Evolutionary conservation across 208 protist genomes (phyloP).

Genomic region (Leishmania braziliensis): DNA sequence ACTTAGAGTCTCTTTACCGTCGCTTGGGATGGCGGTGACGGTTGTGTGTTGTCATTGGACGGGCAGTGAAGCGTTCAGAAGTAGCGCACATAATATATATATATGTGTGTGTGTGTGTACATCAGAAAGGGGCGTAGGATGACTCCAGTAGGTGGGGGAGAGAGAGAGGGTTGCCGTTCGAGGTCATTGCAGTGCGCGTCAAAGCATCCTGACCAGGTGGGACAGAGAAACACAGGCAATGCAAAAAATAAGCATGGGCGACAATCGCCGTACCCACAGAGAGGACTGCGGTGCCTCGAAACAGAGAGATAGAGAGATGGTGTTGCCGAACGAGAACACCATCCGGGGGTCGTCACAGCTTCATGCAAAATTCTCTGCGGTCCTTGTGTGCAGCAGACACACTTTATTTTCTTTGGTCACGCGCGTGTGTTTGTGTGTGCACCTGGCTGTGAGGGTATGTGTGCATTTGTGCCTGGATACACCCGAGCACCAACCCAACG

Average conservation of each 20-base stretch:
- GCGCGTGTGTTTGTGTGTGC: background rate
- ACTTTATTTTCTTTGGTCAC: background rate
- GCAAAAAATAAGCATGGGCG: background rate
- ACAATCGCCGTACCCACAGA: background rate
- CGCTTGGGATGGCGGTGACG: background rate
- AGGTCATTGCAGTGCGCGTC: background rate
- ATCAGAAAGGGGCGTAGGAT: background rate
- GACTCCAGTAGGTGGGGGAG: background rate
- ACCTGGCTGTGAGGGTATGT: background rate
- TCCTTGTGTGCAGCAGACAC: background rate
- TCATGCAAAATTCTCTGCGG: background rate
- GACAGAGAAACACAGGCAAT: background rate
- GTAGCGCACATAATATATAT: background rate
- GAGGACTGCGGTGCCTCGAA: background rate
- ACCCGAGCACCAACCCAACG: background rate
- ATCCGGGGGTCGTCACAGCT: background rate
- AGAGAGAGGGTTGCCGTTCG: background rate
- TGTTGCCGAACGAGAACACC: background rate
- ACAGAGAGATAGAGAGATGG: background rate
- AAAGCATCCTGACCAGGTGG: background rate
- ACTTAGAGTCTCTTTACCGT: background rate
- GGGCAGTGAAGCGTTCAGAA: background rate
- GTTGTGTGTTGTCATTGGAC: background rate
- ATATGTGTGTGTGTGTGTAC: background rate
- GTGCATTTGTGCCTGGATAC: background rate